Evolutionary conservation across 2,329 filamentous ascomycete genomes (phyloP), one percentile per base, ranked within the genome.

Genomic region (Penicillium paneum): DNA sequence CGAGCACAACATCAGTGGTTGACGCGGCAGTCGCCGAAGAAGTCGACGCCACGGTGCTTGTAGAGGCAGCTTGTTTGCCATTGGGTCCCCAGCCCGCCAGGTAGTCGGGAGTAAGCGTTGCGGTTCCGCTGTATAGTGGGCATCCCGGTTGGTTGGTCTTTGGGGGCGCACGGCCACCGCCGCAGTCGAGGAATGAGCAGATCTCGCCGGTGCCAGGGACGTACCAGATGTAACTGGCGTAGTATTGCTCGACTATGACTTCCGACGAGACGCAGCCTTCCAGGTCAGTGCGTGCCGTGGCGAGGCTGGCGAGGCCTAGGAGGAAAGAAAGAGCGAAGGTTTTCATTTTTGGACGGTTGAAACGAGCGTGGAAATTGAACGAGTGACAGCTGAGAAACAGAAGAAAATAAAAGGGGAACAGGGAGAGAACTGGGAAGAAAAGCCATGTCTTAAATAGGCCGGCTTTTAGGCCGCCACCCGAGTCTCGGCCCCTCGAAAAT

Each of bases 121-220:
- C 62, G 0, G 67, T 67, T 8, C 66, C 67, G 7, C 57, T 55
- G 52, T 69, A 69, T 15, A 51, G 41, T 0, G 65, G 62, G 40
- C 86, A 89, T 2, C 85, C 85, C 0, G 85, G 85, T 21, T 84
- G 80, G 26, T 78, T 80, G 15, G 81, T 83, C 76, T 84, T 87
- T 56, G 83, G 81, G 3, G 85, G 83, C 8, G 84, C 86, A 42
- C 81, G 78, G 52, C 85, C 86, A 60, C 86, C 86, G 54, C 86
- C 85, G 71, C 86, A 88, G 79, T 88, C 85, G 61, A 85, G 78
- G 57, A 83, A 66, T 11, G 76, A 76, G 78, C 86, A 88, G 67
- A 88, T 76, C 74, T 88, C 84, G 67, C 84, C 83, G 17, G 80
- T 83, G 61, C 73, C 83, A 2, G 84, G 84, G 49, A 86, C 80